A percentile compares a stretch with the other conserved stretches of the same genome.
Evolutionary conservation across 192 early-diverging fungal genomes (phyloP).

Genomic region (Rhizophagus prolifer): DNA sequence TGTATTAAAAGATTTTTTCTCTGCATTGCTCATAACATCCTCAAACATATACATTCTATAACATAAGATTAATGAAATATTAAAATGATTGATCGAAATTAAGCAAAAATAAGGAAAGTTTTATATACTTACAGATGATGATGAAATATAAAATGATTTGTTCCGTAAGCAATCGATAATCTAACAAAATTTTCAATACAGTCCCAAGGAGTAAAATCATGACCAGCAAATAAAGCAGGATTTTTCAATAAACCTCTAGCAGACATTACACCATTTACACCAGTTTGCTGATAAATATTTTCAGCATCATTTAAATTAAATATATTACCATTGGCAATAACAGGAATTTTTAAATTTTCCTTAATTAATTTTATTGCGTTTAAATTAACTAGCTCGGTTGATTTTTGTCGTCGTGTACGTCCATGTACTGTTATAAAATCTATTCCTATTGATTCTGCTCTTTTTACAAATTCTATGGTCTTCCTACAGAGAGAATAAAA

Average conservation of each 20-base stretch:
- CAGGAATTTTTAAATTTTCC: conserved; percentile 74
- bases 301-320: conserved; percentile 77
- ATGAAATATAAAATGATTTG: conserved; percentile 82
- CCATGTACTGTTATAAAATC: conserved; percentile 93
- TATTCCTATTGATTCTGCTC: conserved; percentile 82
- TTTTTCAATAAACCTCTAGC: conserved; percentile 89
- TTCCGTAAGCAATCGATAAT: conserved; percentile 73
- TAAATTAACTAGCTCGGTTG: conserved; percentile 76
- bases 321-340: conserved; percentile 87
- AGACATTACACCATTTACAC: conserved; percentile 89
- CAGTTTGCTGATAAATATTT: conserved; percentile 69
- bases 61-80: neutral
- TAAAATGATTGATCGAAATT: neutral
- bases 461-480: conserved; percentile 83
- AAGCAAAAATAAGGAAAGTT: neutral
- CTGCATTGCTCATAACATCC: conserved; percentile 72
- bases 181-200: conserved; percentile 76
- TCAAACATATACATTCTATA: conserved; percentile 88
- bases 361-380: conserved; percentile 83
- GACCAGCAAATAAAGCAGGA: conserved; percentile 89
- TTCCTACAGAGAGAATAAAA: conserved; percentile 41
- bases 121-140: conserved; percentile 68
- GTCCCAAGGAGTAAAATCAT: conserved; percentile 74
- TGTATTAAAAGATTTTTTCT: conserved; percentile 87
- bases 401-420: conserved; percentile 77